These are phyloP conservation scores for Neopestalotiopsis clavispora DNA, from an alignment of 2,329 filamentous ascomycete species.

Conservation along the genomic window DNA sequence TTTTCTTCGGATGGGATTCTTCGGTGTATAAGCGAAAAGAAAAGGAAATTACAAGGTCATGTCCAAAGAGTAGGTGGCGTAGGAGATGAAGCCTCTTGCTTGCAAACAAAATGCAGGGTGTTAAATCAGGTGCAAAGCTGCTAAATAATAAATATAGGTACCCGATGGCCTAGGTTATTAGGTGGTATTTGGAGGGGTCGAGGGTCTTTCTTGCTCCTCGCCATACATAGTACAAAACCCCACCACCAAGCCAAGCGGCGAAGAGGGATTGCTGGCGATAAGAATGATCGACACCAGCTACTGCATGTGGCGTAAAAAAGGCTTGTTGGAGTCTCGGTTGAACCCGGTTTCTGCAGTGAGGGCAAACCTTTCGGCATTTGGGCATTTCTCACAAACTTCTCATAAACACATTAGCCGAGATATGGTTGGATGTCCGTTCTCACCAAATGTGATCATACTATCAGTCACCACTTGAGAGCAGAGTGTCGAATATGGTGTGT, in stretches of 20 bases:
- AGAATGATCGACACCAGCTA: slow-evolving; percentile 1
- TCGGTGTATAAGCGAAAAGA: not conserved
- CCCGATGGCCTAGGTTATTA: not conserved
- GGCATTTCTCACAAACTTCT: no score
- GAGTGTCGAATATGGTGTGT: not conserved
- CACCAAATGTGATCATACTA: no score
- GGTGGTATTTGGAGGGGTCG: not conserved
- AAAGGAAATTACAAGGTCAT: not conserved
- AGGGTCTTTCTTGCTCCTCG: not conserved
- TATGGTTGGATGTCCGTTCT: no score
- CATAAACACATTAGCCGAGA: no score
- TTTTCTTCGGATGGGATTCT: not conserved
- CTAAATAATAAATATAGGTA: not conserved
- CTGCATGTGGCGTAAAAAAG: not conserved
- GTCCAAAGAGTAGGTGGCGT: not conserved
- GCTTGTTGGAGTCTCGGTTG: not conserved
- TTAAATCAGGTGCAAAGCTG: not conserved
- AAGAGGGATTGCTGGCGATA: not conserved
- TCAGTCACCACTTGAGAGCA: no score
- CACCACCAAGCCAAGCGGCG: not conserved
- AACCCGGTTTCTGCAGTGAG: not conserved
- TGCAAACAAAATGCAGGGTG: not conserved
- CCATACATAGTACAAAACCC: not conserved
- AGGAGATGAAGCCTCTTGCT: not conserved
- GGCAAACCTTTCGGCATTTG: not conserved